phyloP scores from a whole-genome alignment of 2,329 filamentous ascomycete genomes.

The Fusarium abutilonis region DNA sequence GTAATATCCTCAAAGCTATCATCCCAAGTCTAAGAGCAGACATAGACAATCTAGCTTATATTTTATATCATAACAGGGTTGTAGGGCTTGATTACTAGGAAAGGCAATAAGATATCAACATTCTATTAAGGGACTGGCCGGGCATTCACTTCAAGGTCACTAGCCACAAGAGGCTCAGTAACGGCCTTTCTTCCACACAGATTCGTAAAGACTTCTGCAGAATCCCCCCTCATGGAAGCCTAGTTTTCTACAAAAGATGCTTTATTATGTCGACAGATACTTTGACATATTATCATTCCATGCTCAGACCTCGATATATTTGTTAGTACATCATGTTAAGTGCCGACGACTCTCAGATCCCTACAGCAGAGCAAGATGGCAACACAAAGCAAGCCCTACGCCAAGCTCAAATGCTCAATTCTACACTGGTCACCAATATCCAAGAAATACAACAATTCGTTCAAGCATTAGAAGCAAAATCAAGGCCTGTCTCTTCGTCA shows the following conservation, averaged over 20 bases:
- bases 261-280: not conserved
- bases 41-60: no score
- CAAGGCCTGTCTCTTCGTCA: slow-evolving; percentile 25
- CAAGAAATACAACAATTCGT: slow-evolving; percentile 18
- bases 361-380: slow-evolving; percentile 7
- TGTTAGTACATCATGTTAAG: slow-evolving; percentile 7
- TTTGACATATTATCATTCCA: not conserved
- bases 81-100: no score
- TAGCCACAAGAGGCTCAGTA: slow-evolving; percentile 25
- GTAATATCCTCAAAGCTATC: no score
- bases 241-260: not conserved
- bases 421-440: slow-evolving; percentile 17
- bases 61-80: no score
- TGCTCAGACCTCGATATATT: not conserved
- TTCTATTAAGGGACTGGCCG: no score
- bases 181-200: not conserved
- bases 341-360: not conserved
- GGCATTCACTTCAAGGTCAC: not conserved
- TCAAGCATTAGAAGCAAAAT: slow-evolving; percentile 20
- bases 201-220: slow-evolving; percentile 8
- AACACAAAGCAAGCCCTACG: slow-evolving; percentile 10
- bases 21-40: no score
- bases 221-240: slow-evolving; percentile 5
- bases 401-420: slow-evolving; percentile 30
- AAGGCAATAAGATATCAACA: no score